Percentiles rank a stretch among this genome's conserved stretches.
Evolutionary conservation across 805 yeast species (phyloP).

Genomic region (Candida gorgasii): DNA sequence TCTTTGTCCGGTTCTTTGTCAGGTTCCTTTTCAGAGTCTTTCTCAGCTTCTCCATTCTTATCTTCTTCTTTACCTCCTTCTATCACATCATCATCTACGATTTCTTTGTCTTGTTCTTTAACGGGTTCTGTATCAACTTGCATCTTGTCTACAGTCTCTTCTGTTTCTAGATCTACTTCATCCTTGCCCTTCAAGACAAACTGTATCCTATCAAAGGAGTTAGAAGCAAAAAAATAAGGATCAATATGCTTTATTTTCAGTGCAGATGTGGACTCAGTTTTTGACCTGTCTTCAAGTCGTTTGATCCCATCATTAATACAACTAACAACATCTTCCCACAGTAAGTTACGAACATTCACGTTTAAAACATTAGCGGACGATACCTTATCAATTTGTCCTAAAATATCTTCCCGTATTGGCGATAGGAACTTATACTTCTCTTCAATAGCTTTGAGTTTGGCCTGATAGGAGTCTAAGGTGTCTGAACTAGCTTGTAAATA

Average conservation of each 20-base stretch:
- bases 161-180: not conserved
- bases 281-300: constrained; percentile 31
- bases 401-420: constrained; percentile 24
- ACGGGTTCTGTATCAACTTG: not conserved
- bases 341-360: constrained; percentile 11
- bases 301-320: constrained; percentile 36
- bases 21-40: not conserved
- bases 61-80: not conserved
- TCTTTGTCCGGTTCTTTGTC: not conserved
- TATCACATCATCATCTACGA: not conserved
- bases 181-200: not conserved
- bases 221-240: constrained; percentile 51
- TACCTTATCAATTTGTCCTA: constrained; percentile 3
- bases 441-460: not conserved
- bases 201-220: constrained; percentile 33
- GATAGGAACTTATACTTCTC: constrained; percentile 27
- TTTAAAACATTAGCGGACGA: not conserved
- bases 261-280: constrained; percentile 35
- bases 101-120: not conserved
- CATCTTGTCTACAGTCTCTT: not conserved
- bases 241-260: constrained; percentile 49
- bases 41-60: not conserved
- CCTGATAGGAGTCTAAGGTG: not conserved
- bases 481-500: not conserved
- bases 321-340: constrained; percentile 32